phyloP scores from a whole-genome alignment of 2,329 filamentous ascomycete genomes.

The Verticillium alfalfae region DNA sequence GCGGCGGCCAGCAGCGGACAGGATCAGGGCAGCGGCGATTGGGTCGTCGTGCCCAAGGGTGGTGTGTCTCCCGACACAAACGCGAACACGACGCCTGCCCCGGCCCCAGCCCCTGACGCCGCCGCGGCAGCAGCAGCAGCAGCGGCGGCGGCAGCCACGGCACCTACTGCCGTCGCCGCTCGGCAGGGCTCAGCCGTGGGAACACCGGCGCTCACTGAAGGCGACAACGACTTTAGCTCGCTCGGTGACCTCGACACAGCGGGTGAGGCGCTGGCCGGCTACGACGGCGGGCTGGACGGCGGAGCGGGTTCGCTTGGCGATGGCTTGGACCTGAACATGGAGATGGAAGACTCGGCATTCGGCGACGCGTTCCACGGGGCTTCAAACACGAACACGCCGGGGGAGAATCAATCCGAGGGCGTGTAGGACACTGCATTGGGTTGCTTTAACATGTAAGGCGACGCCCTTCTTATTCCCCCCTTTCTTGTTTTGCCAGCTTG shows the following conservation, averaged over 20 bases:
- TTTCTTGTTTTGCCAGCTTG: background rate
- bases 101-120: slow-evolving; percentile 11
- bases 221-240: slow-evolving; percentile 57
- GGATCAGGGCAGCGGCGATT: slow-evolving; percentile 54
- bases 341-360: slow-evolving; percentile 76
- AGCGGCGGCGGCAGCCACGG: slow-evolving; percentile 7
- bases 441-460: background rate
- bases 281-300: slow-evolving; percentile 44
- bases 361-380: slow-evolving; percentile 75
- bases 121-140: slow-evolving; percentile 1
- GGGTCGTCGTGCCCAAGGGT: slow-evolving; percentile 69
- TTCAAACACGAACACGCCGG: slow-evolving; percentile 31
- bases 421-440: slow-evolving; percentile 2
- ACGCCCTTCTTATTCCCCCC: background rate
- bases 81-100: slow-evolving; percentile 10
- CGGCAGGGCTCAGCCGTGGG: slow-evolving; percentile 35
- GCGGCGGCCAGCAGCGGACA: slow-evolving; percentile 33
- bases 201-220: slow-evolving; percentile 36
- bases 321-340: slow-evolving; percentile 56
- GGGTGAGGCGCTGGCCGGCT: slow-evolving; percentile 64
- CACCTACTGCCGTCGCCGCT: slow-evolving; percentile 14
- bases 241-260: slow-evolving; percentile 64
- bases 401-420: slow-evolving; percentile 12
- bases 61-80: slow-evolving; percentile 36
- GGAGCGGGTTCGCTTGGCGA: slow-evolving; percentile 43